Conservation (phyloP, 2,329 filamentous ascomycete species). For the Xylaria sp. region DNA sequence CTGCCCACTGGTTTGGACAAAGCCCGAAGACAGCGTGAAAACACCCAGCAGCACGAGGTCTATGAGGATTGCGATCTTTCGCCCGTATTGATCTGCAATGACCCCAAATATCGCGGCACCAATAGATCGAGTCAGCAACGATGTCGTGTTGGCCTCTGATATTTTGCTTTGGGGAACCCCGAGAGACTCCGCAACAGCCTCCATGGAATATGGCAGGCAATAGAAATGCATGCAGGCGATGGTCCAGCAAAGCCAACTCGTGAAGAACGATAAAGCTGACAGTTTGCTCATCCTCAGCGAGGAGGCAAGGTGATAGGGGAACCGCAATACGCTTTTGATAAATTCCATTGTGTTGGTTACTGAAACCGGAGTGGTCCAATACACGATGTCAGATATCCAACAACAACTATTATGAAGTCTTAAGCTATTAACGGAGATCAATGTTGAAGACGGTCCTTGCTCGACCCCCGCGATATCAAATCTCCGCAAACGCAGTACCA, state of each 20-base stretch:
- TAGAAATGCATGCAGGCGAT: background rate
- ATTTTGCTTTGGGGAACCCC: background rate
- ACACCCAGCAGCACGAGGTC: background rate
- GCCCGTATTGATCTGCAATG: background rate
- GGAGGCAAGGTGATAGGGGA: background rate
- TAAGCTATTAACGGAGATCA: background rate
- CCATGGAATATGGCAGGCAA: conserved; percentile 1
- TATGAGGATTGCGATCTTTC: background rate
- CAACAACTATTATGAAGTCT: background rate
- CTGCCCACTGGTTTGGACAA: background rate
- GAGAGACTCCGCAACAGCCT: background rate
- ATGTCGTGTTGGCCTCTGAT: background rate
- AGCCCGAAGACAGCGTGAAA: conserved; percentile 2
- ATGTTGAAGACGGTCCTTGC: background rate
- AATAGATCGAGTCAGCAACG: background rate
- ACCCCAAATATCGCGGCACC: background rate
- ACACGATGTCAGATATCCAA: background rate
- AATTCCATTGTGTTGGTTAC: background rate
- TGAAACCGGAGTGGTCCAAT: background rate
- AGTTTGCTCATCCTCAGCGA: conserved; percentile 3
- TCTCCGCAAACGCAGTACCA: background rate
- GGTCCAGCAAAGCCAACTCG: conserved; percentile 1
- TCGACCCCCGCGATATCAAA: background rate
- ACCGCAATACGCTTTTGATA: background rate
- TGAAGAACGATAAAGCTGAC: background rate